These are phyloP conservation scores for Citrus trifoliata DNA, from an alignment of 345 rosid genomes.

Conservation along the genomic window DNA sequence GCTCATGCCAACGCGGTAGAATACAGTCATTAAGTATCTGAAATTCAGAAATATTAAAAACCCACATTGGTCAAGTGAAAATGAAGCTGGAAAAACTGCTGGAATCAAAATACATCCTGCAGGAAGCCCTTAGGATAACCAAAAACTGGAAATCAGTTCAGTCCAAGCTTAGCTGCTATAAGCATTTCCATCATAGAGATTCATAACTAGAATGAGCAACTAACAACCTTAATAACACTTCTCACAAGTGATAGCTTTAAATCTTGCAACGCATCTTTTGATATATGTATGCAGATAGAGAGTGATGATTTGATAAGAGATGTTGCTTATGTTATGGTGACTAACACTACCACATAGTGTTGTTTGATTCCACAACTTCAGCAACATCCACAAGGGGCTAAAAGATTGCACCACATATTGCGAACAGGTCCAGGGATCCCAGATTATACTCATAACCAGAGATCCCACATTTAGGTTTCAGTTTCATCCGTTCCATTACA, in stretches of 20 bases:
- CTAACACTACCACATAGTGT: not conserved
- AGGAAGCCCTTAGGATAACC: not conserved
- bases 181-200: not conserved
- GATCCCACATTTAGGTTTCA: no score
- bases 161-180: not conserved
- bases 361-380: not conserved
- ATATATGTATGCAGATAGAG: no score
- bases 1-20: no score
- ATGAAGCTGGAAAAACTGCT: no score
- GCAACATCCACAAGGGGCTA: not conserved
- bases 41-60: no score
- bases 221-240: not conserved
- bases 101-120: not conserved
- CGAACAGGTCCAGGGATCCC: no score
- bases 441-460: no score
- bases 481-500: no score
- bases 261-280: not conserved
- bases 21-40: no score
- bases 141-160: not conserved
- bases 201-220: not conserved
- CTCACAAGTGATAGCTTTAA: slow-evolving; percentile 1
- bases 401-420: not conserved
- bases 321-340: not conserved
- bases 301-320: no score
- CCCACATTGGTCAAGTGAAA: no score